Percentiles rank a stretch among this genome's conserved stretches.
phyloP scores from a whole-genome alignment of 2,329 filamentous ascomycete species.

The Trichoderma asperellum region DNA sequence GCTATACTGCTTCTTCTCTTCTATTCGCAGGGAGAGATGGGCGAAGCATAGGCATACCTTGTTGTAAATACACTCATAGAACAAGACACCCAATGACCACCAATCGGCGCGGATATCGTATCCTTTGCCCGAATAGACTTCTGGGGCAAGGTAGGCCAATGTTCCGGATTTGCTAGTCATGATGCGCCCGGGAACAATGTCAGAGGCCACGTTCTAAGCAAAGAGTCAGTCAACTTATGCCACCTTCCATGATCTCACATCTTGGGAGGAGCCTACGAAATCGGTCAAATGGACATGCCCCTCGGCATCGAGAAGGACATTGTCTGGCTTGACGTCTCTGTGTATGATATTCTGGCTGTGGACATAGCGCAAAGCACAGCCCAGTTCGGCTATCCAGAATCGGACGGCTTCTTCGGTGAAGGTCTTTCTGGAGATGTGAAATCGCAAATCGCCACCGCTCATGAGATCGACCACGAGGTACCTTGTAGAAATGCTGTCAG shows the following conservation, averaged over 20 bases:
- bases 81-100: constrained; percentile 98
- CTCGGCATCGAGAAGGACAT: constrained; percentile 83
- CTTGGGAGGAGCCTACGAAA: constrained; percentile 67
- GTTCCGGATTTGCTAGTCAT: constrained; percentile 97
- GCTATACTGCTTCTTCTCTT: background rate
- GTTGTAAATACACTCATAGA: constrained; percentile 99
- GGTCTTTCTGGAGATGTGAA: constrained; percentile 96
- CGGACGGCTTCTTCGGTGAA: constrained; percentile 96
- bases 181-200: constrained; percentile 79
- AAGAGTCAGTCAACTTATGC: constrained; percentile 33
- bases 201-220: constrained; percentile 88
- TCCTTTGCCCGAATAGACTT: constrained; percentile 89
- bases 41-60: constrained; percentile 64
- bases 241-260: background rate
- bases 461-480: constrained; percentile 98
- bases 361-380: constrained; percentile 86
- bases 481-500: constrained; percentile 52
- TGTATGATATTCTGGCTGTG: constrained; percentile 88
- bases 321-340: constrained; percentile 89
- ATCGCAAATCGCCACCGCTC: constrained; percentile 94
- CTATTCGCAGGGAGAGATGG: background rate
- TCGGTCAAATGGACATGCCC: constrained; percentile 97
- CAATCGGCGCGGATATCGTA: constrained; percentile 93
- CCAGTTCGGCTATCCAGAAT: constrained; percentile 96
- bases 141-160: constrained; percentile 90